Base-by-base conservation (phyloP, 1,284 basidiomycete genomes). In the Ceratobasidium sp. region DNA sequence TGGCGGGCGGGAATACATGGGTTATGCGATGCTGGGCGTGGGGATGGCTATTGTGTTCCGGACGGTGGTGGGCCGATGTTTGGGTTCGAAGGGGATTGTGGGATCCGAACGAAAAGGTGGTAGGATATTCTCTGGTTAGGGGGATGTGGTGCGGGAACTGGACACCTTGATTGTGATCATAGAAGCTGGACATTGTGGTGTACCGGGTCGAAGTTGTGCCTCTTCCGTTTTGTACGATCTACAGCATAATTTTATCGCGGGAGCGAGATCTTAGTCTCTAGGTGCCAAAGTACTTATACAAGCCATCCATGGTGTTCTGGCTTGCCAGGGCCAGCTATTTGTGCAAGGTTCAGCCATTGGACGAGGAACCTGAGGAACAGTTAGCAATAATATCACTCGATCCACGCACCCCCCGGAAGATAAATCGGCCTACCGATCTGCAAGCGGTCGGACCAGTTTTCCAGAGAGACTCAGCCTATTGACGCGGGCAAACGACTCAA, bases 401-500 rank as follows among this genome's bases (percentile, higher is more conserved):
- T 35, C 42, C 13, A 32, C 35, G 35, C 31, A 80, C 78, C n/a
- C n/a, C n/a, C n/a, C n/a, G n/a, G n/a, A n/a, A n/a, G n/a, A n/a
- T n/a, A n/a, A n/a, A 3, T 79, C 75, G 20, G 80, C 83, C 75
- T 79, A 91, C 85, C 88, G 86, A 78, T 98, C 95, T 6, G 94
- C 94, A 45, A 96, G 80, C 8, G 85, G 86, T 38, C 87, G 84
- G 22, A 98, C 82, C 49, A 99, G 80, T 75, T 86, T 92, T 29
- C 89, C 96, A 25, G 94, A 94, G 17, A 98, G 82, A 13, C 93
- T 96, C 20, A 98, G 82, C 0, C 85, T 84, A 32, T 81, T 83
- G 5, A 98, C 94, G 15, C 97, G 88, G 5, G 97, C 95, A 77
- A 97, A 97, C 0, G 94, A 96, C 78, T 99, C 97, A 49, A 98